These are phyloP conservation scores for Suillus decipiens DNA, from an alignment of 768 basidiomycete genomes.

Conservation along the genomic window DNA sequence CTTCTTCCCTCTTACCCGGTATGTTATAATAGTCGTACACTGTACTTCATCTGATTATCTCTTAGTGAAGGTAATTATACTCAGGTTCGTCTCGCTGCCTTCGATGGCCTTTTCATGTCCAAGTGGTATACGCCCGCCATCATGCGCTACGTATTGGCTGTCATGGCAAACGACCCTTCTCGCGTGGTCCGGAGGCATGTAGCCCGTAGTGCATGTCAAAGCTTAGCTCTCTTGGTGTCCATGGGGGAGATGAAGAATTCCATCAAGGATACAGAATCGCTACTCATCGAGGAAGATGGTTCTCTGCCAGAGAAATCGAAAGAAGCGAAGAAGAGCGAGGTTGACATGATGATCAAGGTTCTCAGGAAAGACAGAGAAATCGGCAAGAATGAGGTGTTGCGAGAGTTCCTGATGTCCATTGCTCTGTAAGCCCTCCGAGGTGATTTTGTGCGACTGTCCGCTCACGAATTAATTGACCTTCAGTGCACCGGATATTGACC, in stretches of 20 bases:
- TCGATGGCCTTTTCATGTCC: conserved; percentile 89
- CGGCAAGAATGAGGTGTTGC: conserved; percentile 74
- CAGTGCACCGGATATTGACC: conserved; percentile 76
- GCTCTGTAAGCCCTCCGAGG: conserved; percentile 57
- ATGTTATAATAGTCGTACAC: conserved; percentile 23
- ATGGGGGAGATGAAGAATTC: conserved; percentile 87
- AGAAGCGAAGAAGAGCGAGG: conserved; percentile 79
- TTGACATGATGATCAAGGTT: conserved; percentile 83
- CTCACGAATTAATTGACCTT: conserved; percentile 6
- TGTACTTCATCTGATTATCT: conserved; percentile 13
- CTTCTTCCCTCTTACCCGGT: conserved; percentile 92
- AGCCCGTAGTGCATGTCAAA: conserved; percentile 81
- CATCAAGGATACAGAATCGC: conserved; percentile 70
- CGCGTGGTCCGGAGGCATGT: conserved; percentile 84
- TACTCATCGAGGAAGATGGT: conserved; percentile 88
- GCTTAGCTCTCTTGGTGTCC: conserved; percentile 80
- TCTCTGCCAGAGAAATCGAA: conserved; percentile 66
- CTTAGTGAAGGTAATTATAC: conserved; percentile 90
- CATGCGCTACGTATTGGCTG: conserved; percentile 84
- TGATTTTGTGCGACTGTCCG: conserved; percentile 8
- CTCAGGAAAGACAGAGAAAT: conserved; percentile 87
- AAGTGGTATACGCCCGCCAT: conserved; percentile 86
- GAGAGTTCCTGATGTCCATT: conserved; percentile 81
- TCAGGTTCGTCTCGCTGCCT: conserved; percentile 89
- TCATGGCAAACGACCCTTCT: conserved; percentile 85